Evolutionary conservation across 306 rosid genomes (phyloP), one percentile per base, ranked within the genome.

Genomic region (Astragalus membranaceus): DNA sequence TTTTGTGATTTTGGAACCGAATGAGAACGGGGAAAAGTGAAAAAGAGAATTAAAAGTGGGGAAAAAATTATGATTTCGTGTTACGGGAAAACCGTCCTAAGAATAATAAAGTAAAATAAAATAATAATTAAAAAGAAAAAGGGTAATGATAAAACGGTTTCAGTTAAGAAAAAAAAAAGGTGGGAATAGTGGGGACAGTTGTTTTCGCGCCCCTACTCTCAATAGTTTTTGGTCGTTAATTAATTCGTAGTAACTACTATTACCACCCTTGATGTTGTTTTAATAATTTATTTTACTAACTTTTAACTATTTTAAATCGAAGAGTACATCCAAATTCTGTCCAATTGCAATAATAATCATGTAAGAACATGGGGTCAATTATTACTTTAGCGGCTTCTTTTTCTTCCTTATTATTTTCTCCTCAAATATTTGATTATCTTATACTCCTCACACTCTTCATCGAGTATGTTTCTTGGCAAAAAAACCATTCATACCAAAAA

Each of bases 161-260:
- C 82, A 17, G 88, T 84, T 77, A 69, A 65, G 64, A 48, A 32
- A 70, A 68, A 69, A 41, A 17, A 59, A 68, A 30, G 59, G 70
- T 23, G 82, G 73, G 67, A 72, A 61, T 20, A 33, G 72, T 67
- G 14, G 80, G 74, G 73, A 42, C 75, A 7, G 80, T 81, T 84
- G 69, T 64, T 86, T 84, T 86, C 84, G 90, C 95, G 96, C 96
- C 95, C 87, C 92, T 70, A 72, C 79, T 80, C 51, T 46, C 65
- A 46, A 64, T 69, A 57, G 50, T 10, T 51, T 61, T 13, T 41
- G 12, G 32, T 42, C 7, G 72, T 35, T 42, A 7, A 1, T 35
- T 42, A 7, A 26, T 26, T 3, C 2, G 14, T 26, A 20, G 54
- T 69, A 59, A 67, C 78, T 80, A 42, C 42, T 64, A 52, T 29